A percentile compares a stretch with the other conserved stretches of the same genome.
Evolutionary conservation across 805 yeast species (phyloP).

Genomic region (Starmerella sirachaensis): DNA sequence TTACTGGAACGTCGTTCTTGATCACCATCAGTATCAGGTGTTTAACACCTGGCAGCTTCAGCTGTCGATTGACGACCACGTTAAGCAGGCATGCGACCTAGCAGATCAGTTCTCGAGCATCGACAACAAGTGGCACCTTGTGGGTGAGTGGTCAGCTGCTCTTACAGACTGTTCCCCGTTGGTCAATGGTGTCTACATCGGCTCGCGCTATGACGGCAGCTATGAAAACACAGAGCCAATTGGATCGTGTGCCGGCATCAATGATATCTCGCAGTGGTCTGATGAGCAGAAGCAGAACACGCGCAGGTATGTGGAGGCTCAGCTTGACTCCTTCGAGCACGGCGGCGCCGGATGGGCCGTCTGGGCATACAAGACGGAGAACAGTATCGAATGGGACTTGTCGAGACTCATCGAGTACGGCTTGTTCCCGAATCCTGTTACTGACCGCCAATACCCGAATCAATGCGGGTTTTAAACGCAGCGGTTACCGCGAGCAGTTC

Average conservation of each 20-base stretch:
- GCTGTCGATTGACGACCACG: conserved; percentile 48
- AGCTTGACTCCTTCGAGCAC: conserved; percentile 69
- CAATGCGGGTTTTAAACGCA: conserved; percentile 38
- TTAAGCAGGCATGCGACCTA: conserved; percentile 43
- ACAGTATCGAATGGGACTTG: conserved; percentile 77
- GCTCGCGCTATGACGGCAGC: conserved; percentile 68
- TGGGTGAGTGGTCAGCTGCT: conserved; percentile 89
- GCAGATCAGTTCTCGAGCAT: conserved; percentile 31
- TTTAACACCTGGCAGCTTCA: conserved; percentile 53
- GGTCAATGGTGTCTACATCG: conserved; percentile 78
- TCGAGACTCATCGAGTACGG: conserved; percentile 43
- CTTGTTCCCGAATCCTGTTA: conserved; percentile 71
- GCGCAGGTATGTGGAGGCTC: conserved; percentile 75
- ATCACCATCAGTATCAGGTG: conserved; percentile 87
- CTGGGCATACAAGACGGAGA: conserved; percentile 91
- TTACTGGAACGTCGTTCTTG: conserved; percentile 61
- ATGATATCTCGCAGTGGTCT: conserved; percentile 44
- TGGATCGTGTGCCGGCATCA: conserved; percentile 51
- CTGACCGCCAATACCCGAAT: conserved; percentile 54
- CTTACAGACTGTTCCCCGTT: conserved; percentile 81
- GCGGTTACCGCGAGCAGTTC: no score
- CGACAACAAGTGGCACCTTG: conserved; percentile 61
- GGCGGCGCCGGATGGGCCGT: conserved; percentile 67
- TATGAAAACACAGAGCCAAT: conserved; percentile 35
- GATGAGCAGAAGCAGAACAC: conserved; percentile 42